Evolutionary conservation across 306 rosid genomes (phyloP).

Genomic region (Pachyrhizus erosus): DNA sequence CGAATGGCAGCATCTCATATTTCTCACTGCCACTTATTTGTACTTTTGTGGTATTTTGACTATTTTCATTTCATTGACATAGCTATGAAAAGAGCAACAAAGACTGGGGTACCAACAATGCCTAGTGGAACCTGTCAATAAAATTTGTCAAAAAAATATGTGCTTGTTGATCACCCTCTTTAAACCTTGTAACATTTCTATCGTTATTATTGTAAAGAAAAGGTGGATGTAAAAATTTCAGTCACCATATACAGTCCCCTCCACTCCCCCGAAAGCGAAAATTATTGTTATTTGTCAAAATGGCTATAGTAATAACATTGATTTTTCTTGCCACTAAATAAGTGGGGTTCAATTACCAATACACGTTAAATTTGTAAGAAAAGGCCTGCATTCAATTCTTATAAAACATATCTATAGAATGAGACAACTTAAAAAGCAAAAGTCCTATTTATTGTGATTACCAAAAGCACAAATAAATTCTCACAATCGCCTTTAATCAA

Average conservation of each 20-base stretch:
- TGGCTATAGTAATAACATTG: not conserved
- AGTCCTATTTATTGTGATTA: too few species aligned
- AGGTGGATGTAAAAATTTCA: not conserved
- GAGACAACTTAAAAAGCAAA: not conserved
- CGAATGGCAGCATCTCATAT: not conserved
- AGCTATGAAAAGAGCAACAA: not conserved
- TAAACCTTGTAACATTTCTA: not conserved
- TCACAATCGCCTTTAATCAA: not conserved
- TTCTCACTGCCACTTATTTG: not conserved
- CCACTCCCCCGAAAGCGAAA: not conserved
- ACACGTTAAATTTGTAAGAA: not conserved
- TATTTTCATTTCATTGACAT: conserved; percentile 10
- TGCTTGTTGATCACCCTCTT: not conserved
- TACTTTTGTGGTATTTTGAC: conserved; percentile 15
- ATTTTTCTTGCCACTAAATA: not conserved
- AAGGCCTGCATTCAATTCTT: not conserved
- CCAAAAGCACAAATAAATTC: not conserved
- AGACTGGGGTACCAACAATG: not conserved
- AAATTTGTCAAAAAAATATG: not conserved
- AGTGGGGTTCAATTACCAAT: not conserved
- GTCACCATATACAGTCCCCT: not conserved
- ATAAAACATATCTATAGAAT: not conserved
- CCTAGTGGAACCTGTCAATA: conserved; percentile 1
- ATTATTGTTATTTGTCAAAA: not conserved
- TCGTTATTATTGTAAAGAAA: not conserved